Conservation (phyloP, 352 stramenopile species). For the Halophytophthora polymorphica region DNA sequence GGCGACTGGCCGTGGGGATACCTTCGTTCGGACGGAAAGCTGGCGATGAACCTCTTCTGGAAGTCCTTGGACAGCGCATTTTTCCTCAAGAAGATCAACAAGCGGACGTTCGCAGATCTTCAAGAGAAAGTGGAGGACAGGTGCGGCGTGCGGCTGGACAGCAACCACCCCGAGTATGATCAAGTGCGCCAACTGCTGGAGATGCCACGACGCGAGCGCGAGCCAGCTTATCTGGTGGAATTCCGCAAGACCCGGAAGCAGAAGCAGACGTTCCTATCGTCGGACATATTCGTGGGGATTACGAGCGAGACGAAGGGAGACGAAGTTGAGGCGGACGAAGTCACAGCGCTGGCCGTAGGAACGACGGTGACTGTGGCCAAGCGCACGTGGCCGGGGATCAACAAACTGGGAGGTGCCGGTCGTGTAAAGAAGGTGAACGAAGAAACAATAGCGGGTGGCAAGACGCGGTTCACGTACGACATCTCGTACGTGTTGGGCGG, state of each 20-base stretch:
- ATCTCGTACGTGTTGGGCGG: slow-evolving; percentile 70
- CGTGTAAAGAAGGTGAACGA: slow-evolving; percentile 65
- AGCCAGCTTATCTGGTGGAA: slow-evolving; percentile 43
- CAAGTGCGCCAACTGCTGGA: slow-evolving; percentile 35
- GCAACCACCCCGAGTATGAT: slow-evolving; percentile 30
- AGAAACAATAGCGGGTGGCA: slow-evolving; percentile 26
- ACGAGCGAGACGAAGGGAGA: slow-evolving; percentile 33
- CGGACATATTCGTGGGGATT: slow-evolving; percentile 53
- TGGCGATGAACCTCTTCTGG: slow-evolving; percentile 86
- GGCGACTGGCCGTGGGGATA: slow-evolving; percentile 81
- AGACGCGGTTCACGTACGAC: slow-evolving; percentile 64
- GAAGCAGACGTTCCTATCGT: slow-evolving; percentile 53
- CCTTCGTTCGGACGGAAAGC: slow-evolving; percentile 75
- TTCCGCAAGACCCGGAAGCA: slow-evolving; percentile 50
- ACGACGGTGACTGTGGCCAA: slow-evolving; percentile 74
- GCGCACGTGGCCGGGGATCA: slow-evolving; percentile 85
- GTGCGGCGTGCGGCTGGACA: slow-evolving; percentile 31
- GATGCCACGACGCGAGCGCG: slow-evolving; percentile 41
- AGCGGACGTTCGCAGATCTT: slow-evolving; percentile 27
- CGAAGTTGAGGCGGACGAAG: slow-evolving; percentile 38
- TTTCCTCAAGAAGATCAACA: slow-evolving; percentile 51
- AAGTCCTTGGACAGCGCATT: slow-evolving; percentile 65
- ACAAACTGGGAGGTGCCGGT: slow-evolving; percentile 77
- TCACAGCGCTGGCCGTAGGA: slow-evolving; percentile 43
- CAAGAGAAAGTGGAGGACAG: slow-evolving; percentile 32